Base-by-base conservation (phyloP, 2,329 filamentous ascomycete species). In the Myriosclerotinia duriaeana region DNA sequence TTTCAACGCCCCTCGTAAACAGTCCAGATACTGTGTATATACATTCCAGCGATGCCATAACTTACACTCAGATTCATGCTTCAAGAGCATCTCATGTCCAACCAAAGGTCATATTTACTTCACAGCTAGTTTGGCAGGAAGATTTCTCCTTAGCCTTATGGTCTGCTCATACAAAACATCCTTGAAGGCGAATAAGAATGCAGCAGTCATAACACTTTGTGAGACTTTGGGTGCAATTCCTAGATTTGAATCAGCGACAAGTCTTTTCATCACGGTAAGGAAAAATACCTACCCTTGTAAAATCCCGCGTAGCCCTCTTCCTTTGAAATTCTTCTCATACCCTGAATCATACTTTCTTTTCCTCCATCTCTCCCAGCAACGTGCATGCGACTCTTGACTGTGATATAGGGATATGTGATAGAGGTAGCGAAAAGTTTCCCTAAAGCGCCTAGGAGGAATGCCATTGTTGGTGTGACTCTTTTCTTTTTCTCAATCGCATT, bases 321-420 rank as follows among this genome's bases (percentile, higher is more conserved):
- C 71, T 81, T 85, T 68, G 97, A 84, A 68, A 98, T 93, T 68
- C 89, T 85, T 76, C 84, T 87, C 76, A 99, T 85, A 56, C 88
- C 91, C 71, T 88, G 85, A 64, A 88, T 83, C 84, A 97, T 90
- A 72, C 89, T 90, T 80, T 96, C 90, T 79, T 90, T 90, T 70
- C 87, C 88, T n/a, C 86, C 85, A 69, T 87, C 88, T 74, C 87
- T 87, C 69, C 85, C 88, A 38, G 93, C 92, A 69, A 99, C 92
- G 78, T 99, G 95, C 87, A 97, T 97, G 77, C 92, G 87, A 79
- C 93, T 96, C 88, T 99, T 99, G 75, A 99, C 90, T 5, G 95
- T 99, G 78, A 99, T 98, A 78, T 99, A 99, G 14, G 95, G 95
- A 79, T 99, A 99, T 7, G 95, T 99, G 75, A 98, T 91, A 69